Evolutionary conservation across 345 rosid genomes (phyloP).

Genomic region (Toxicodendron radicans): DNA sequence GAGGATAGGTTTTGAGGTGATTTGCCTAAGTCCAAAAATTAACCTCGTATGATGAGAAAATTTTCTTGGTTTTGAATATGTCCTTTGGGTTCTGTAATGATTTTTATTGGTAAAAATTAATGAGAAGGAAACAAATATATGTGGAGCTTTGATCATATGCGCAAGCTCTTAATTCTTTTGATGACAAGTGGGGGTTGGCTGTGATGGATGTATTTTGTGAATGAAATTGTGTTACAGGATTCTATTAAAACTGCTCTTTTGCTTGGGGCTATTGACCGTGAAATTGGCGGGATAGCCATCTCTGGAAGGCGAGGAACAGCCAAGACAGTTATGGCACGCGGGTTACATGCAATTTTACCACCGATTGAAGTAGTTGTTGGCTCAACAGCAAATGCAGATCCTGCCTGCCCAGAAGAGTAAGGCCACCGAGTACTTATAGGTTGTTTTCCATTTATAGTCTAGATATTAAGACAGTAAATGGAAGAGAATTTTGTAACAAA

Average conservation of each 20-base stretch:
- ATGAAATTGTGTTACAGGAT: slow-evolving; percentile 46
- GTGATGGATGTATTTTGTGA: not conserved
- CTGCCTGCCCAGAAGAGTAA: slow-evolving; percentile 80
- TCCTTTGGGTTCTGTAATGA: not conserved
- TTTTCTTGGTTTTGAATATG: not conserved
- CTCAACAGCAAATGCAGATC: slow-evolving; percentile 86
- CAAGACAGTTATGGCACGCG: slow-evolving; percentile 95
- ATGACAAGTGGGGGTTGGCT: not conserved
- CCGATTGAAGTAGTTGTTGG: slow-evolving; percentile 91
- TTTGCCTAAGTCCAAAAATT: not conserved
- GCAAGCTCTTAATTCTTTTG: not conserved
- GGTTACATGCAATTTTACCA: slow-evolving; percentile 82
- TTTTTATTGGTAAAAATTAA: not conserved
- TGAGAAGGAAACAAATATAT: not conserved
- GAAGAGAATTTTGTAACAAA: not conserved
- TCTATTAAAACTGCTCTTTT: slow-evolving; percentile 91
- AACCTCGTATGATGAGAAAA: not conserved
- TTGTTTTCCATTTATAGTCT: not conserved
- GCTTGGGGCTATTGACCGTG: slow-evolving; percentile 94
- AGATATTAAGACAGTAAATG: not conserved
- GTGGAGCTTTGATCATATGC: slow-evolving; percentile 4
- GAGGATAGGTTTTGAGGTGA: not conserved
- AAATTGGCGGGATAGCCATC: slow-evolving; percentile 89
- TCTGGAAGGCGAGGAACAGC: slow-evolving; percentile 93
- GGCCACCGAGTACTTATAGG: slow-evolving; percentile 16